Percentiles rank a stretch among this genome's conserved stretches.
Conservation (phyloP, 1,284 basidiomycete genomes). For the Apiotrichum akiyoshidainum region DNA sequence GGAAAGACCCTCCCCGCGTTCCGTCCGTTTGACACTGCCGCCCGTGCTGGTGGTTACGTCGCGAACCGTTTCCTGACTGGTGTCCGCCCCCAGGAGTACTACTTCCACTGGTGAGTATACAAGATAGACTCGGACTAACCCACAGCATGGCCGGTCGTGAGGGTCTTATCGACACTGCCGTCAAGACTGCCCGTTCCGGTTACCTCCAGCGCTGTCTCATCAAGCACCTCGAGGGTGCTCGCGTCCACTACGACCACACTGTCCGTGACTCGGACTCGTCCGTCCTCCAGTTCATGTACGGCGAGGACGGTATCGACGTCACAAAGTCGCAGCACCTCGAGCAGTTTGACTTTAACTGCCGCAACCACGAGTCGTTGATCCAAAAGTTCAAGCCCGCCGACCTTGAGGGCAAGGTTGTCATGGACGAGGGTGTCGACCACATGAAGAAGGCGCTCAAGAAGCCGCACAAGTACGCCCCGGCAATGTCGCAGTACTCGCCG, state of each 20-base stretch:
- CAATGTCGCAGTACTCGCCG: slow-evolving; percentile 74
- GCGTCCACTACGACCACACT: slow-evolving; percentile 96
- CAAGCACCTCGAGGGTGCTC: slow-evolving; percentile 95
- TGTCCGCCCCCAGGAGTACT: slow-evolving; percentile 97
- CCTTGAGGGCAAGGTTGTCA: slow-evolving; percentile 63
- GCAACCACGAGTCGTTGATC: slow-evolving; percentile 78
- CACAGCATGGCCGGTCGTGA: slow-evolving; percentile 98
- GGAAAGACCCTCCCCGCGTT: slow-evolving; percentile 98
- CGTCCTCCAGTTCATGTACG: slow-evolving; percentile 94
- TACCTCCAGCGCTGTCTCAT: slow-evolving; percentile 98
- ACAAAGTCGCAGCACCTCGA: slow-evolving; percentile 87
- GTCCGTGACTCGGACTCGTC: slow-evolving; percentile 92
- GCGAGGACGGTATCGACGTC: slow-evolving; percentile 93
- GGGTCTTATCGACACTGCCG: slow-evolving; percentile 98
- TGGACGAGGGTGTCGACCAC: slow-evolving; percentile 66
- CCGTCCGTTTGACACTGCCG: slow-evolving; percentile 93
- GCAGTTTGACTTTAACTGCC: slow-evolving; percentile 89
- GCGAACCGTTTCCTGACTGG: slow-evolving; percentile 99
- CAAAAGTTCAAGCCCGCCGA: slow-evolving; percentile 67
- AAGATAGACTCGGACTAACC: not conserved
- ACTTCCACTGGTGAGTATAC: slow-evolving; percentile 70
- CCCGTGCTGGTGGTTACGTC: slow-evolving; percentile 98
- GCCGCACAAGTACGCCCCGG: slow-evolving; percentile 65
- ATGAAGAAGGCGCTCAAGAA: slow-evolving; percentile 89
- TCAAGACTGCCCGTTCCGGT: slow-evolving; percentile 97